Evolutionary conservation across 177 flowering plant genomes (phyloP), one percentile per base, ranked within the genome.

Genomic region (Vitis hybrid): DNA sequence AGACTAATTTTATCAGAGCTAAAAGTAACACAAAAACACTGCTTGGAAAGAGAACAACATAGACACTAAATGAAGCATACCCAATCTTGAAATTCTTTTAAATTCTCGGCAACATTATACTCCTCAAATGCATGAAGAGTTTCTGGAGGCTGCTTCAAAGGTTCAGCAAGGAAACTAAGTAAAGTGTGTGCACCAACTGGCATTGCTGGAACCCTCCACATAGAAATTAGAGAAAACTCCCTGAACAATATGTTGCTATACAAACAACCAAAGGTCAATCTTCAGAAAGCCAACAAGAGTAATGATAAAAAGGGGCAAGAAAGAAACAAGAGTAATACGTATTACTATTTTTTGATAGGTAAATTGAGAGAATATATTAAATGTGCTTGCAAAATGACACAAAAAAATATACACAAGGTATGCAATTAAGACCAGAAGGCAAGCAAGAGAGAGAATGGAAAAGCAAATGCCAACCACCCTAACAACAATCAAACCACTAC

Each of bases 191-290:
- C 97, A 68, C 98, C 99, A 24, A 85, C 77, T n/a, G 99, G 99
- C 85, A 90, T 80, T 73, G 87, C 86, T 46, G 99, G 98, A 54
- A 88, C 90, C 82, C 99, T 95, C 97, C 98, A 93, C 97, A 95
- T 93, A n/a, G 99, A 91, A 65, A 95, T 88, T 59, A 95, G 80
- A 68, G 99, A 94, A 77, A 95, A 95, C 75, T 95, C 99, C 78
- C 99, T 77, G 78, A 95, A 91, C 65, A 95, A 79, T 68, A 87
- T 77, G 69, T 93, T 95, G 85, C 99, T 95, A 68, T 10, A 76
- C n/a, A 59, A 71, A 72, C n/a, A 77, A 66, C 62, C 58, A 61
- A 73, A 46, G 58, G 69, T 73, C 49, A 73, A 63, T 53, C 51
- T 58, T 55, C 53, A 41, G n/a, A 49, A 8, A 58, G 20, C 46